A percentile compares a stretch with the other conserved stretches of the same genome.
Conservation (phyloP, 2,329 filamentous ascomycete genomes). For the Rhytidhysteron rufulum region DNA sequence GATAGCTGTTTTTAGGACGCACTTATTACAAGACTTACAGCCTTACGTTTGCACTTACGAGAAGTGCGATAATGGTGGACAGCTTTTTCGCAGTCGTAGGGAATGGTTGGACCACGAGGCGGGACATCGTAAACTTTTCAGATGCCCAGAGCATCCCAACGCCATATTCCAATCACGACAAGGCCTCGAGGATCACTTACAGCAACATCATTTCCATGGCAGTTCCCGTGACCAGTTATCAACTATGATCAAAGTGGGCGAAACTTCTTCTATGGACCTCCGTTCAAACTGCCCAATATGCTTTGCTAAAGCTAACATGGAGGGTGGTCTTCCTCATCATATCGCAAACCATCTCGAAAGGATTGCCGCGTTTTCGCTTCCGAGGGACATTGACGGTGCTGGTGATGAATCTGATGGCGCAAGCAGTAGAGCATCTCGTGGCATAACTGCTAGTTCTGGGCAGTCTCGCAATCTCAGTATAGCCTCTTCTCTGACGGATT, state of each 20-base stretch:
- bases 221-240: slow-evolving; percentile 25
- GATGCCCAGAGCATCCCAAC: slow-evolving; percentile 30
- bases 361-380: slow-evolving; percentile 31
- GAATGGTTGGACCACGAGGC: slow-evolving; percentile 37
- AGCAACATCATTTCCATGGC: slow-evolving; percentile 22
- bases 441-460: slow-evolving; percentile 14
- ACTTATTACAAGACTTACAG: slow-evolving; percentile 34
- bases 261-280: slow-evolving; percentile 28
- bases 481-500: slow-evolving; percentile 13
- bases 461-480: slow-evolving; percentile 12
- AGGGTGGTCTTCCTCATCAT: slow-evolving; percentile 28
- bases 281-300: slow-evolving; percentile 31
- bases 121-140: slow-evolving; percentile 33
- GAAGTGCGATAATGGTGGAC: slow-evolving; percentile 23
- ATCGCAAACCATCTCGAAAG: slow-evolving; percentile 35
- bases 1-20: slow-evolving; percentile 15
- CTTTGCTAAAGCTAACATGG: slow-evolving; percentile 16
- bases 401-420: slow-evolving; percentile 28
- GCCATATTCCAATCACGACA: slow-evolving; percentile 22
- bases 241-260: slow-evolving; percentile 28
- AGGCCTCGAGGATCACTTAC: slow-evolving; percentile 28
- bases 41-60: slow-evolving; percentile 35
- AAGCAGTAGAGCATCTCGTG: slow-evolving; percentile 28
- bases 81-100: slow-evolving; percentile 32
- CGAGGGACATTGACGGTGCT: slow-evolving; percentile 12